Conservation (phyloP, 2,329 filamentous ascomycete species). For the Colletotrichum falcatum region DNA sequence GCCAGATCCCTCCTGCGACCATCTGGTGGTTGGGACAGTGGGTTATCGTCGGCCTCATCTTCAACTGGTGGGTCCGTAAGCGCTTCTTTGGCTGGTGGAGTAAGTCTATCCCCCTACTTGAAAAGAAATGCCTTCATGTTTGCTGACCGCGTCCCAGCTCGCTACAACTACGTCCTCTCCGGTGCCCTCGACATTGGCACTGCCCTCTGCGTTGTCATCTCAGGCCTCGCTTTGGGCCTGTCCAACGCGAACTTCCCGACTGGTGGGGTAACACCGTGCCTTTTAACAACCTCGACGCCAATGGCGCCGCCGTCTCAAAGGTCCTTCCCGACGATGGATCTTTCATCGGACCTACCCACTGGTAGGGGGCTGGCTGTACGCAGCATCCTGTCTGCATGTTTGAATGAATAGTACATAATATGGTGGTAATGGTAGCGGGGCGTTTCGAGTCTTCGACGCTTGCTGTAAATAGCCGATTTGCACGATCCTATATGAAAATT, state of each 20-base stretch:
- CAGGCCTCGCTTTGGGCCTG: conserved; percentile 60
- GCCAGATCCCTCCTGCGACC: conserved; percentile 66
- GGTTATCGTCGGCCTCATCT: conserved; percentile 66
- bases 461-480: background rate
- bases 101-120: conserved; percentile 37
- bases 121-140: background rate
- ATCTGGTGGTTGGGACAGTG: conserved; percentile 67
- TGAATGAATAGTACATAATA: background rate
- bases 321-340: conserved; percentile 45
- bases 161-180: conserved; percentile 71
- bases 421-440: background rate
- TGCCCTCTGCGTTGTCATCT: conserved; percentile 66
- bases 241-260: conserved; percentile 55
- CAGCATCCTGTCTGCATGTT: background rate
- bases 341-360: conserved; percentile 46
- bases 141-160: conserved; percentile 45
- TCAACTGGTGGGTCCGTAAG: conserved; percentile 65
- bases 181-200: conserved; percentile 70
- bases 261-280: conserved; percentile 64
- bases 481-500: conserved; percentile 1
- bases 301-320: conserved; percentile 47
- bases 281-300: conserved; percentile 49
- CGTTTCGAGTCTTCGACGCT: background rate
- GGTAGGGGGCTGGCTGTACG: conserved; percentile 39
- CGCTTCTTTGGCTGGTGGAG: conserved; percentile 68